Evolutionary conservation across 352 stramenopile genomes (phyloP).

Genomic region (Peronosclerospora sorghi): DNA sequence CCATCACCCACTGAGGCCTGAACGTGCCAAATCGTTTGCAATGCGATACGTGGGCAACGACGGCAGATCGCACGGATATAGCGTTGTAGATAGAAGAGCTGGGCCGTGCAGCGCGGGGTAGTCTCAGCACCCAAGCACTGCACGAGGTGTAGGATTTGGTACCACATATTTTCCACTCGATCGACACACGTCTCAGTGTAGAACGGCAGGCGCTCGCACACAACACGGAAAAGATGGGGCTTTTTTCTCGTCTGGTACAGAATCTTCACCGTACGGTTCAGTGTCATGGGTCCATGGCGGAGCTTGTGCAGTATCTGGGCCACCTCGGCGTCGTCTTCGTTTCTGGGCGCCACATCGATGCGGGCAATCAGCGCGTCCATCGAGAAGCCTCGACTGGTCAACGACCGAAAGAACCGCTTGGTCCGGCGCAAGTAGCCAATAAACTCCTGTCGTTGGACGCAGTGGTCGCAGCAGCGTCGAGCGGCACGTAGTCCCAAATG

Average conservation of each 20-base stretch:
- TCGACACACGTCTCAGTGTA: slow-evolving; percentile 69
- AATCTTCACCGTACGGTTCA: slow-evolving; percentile 74
- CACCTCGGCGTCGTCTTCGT: slow-evolving; percentile 18
- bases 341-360: slow-evolving; percentile 6
- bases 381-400: slow-evolving; percentile 16
- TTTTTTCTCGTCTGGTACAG: slow-evolving; percentile 67
- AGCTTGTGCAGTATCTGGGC: slow-evolving; percentile 43
- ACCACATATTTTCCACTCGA: slow-evolving; percentile 67
- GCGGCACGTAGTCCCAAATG: slow-evolving; percentile 26
- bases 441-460: slow-evolving; percentile 47
- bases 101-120: slow-evolving; percentile 25
- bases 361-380: slow-evolving; percentile 24
- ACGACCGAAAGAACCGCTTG: slow-evolving; percentile 25
- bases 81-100: slow-evolving; percentile 57
- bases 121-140: slow-evolving; percentile 56
- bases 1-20: slow-evolving; percentile 53
- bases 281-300: slow-evolving; percentile 41
- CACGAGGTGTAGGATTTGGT: slow-evolving; percentile 69
- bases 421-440: slow-evolving; percentile 29
- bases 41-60: slow-evolving; percentile 51
- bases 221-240: slow-evolving; percentile 50
- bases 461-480: slow-evolving; percentile 41
- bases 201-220: slow-evolving; percentile 54
- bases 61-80: slow-evolving; percentile 64
- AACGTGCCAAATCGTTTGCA: slow-evolving; percentile 76